Evolutionary conservation across 139 green algal genomes (phyloP).

Genomic region (Chlorella sp.): DNA sequence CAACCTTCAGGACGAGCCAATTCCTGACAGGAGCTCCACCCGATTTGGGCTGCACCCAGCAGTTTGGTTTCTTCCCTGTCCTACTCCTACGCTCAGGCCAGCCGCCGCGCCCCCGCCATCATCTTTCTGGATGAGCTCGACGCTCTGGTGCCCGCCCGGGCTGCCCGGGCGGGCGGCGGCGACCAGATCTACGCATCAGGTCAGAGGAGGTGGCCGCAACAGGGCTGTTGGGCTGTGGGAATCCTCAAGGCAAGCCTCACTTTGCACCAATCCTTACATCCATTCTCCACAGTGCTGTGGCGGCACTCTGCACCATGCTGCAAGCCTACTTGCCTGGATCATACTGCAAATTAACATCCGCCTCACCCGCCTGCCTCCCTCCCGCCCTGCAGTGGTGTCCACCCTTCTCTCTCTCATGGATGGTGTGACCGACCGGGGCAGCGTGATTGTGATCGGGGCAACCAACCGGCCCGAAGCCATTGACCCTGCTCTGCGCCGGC

Average conservation of each 20-base stretch:
- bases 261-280: too few relatives aligned
- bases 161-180: not conserved
- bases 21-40: too few relatives aligned
- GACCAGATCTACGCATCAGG: constrained; percentile 80
- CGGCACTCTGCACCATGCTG: too few relatives aligned
- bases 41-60: too few relatives aligned
- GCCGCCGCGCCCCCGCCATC: constrained; percentile 70
- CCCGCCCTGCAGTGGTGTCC: constrained; percentile 69
- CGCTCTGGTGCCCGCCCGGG: constrained; percentile 63
- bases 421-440: constrained; percentile 69
- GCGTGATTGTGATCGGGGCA: constrained; percentile 83
- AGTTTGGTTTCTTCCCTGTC: too few relatives aligned
- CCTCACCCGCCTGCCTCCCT: not conserved
- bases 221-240: not conserved
- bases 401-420: constrained; percentile 94
- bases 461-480: constrained; percentile 84
- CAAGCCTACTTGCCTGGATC: too few relatives aligned
- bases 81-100: not conserved
- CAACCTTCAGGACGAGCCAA: too few relatives aligned
- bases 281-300: too few relatives aligned
- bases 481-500: constrained; percentile 77
- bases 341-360: not conserved
- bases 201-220: not conserved
- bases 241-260: not conserved
- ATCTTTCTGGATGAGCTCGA: constrained; percentile 93